A percentile compares a stretch with the other conserved stretches of the same genome.
phyloP scores from a whole-genome alignment of 2,329 filamentous ascomycete species.

The Aspergillus sp. region DNA sequence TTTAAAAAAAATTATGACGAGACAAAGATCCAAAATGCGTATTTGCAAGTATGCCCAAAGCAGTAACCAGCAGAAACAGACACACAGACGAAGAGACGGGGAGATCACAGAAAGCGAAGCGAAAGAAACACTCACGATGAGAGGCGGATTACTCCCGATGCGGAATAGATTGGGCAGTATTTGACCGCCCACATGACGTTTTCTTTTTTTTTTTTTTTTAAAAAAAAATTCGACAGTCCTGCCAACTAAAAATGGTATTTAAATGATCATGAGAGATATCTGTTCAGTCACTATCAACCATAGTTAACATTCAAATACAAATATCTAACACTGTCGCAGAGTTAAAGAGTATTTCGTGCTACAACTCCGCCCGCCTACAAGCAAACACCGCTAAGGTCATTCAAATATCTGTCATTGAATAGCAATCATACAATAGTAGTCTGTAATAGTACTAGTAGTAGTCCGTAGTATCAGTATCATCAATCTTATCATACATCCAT shows the following conservation, averaged over 20 bases:
- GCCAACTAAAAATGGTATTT: not conserved
- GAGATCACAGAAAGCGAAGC: not conserved
- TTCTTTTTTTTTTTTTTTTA: not conserved
- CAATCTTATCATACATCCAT: conserved; percentile 7
- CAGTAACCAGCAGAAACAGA: not conserved
- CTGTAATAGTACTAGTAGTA: not conserved
- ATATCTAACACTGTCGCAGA: not conserved
- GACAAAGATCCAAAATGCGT: not conserved
- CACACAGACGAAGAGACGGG: not conserved
- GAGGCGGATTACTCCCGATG: conserved; percentile 13
- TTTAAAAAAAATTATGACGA: not conserved
- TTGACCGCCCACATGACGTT: conserved; percentile 9
- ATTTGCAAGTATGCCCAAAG: not conserved
- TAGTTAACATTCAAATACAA: too few species aligned
- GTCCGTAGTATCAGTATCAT: not conserved
- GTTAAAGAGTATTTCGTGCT: not conserved
- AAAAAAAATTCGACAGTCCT: too few species aligned
- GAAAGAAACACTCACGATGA: conserved; percentile 14
- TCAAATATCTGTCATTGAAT: not conserved
- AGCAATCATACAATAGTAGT: conserved; percentile 1
- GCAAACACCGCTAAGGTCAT: not conserved
- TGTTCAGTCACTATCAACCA: too few species aligned
- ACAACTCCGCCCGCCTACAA: not conserved
- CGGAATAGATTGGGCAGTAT: conserved; percentile 14
- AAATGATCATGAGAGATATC: not conserved